Conservation (phyloP, 2,329 filamentous ascomycete species). For the Claviceps humidiphila region DNA sequence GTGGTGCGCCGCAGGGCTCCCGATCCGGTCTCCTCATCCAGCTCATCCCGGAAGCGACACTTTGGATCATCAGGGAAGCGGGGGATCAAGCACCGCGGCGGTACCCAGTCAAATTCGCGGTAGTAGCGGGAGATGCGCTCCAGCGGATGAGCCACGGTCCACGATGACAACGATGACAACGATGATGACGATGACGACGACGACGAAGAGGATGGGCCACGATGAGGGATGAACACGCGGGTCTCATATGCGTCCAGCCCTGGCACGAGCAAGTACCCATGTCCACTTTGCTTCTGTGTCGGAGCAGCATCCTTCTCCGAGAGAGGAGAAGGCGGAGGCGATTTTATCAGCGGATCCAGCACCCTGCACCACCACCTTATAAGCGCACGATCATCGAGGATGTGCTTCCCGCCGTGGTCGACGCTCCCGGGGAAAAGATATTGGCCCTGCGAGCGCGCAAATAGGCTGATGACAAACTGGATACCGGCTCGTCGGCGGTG, state of each 20-base stretch:
- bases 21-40: conserved; percentile 67
- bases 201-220: conserved; percentile 29
- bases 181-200: conserved; percentile 26
- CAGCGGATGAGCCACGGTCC: conserved; percentile 62
- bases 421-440: conserved; percentile 91
- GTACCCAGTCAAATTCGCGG: conserved; percentile 45
- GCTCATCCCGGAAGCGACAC: conserved; percentile 71
- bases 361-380: conserved; percentile 95
- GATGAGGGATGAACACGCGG: conserved; percentile 58
- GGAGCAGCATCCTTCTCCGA: conserved; percentile 20
- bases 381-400: conserved; percentile 77
- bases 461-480: conserved; percentile 71
- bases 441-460: conserved; percentile 82
- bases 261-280: conserved; percentile 72
- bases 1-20: conserved; percentile 36
- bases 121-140: conserved; percentile 49
- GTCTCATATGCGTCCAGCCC: conserved; percentile 75
- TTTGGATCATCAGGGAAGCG: conserved; percentile 94
- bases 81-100: conserved; percentile 74
- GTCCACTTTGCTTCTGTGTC: conserved; percentile 21
- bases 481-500: conserved; percentile 49
- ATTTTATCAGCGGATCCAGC: conserved; percentile 58
- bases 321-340: conserved; percentile 32
- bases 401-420: conserved; percentile 74
- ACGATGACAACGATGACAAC: conserved; percentile 31